Evolutionary conservation across 148 eudicot genomes (phyloP).

Genomic region (Cornus kousa): DNA sequence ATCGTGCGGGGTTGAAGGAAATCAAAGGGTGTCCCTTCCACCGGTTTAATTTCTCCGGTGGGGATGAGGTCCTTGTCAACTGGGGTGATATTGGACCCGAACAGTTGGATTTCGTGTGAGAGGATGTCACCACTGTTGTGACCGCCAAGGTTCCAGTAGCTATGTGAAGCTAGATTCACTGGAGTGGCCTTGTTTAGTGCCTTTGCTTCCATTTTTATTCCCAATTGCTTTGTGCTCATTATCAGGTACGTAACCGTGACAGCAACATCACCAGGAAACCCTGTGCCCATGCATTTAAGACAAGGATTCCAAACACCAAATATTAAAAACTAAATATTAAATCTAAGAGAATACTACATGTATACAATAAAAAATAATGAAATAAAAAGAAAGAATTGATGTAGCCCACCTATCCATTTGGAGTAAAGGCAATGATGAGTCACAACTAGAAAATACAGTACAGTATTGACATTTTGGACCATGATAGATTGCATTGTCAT

Average conservation of each 20-base stretch:
- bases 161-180: conserved; percentile 70
- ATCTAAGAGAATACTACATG: no score
- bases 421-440: no score
- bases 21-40: conserved; percentile 58
- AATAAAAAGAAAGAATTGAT: no score
- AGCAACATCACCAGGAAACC: conserved; percentile 58
- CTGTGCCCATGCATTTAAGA: conserved; percentile 15
- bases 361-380: no score
- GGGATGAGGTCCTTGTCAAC: conserved; percentile 52
- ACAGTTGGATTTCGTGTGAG: conserved; percentile 45
- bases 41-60: conserved; percentile 40
- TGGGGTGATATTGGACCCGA: conserved; percentile 58
- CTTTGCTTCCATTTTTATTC: conserved; percentile 51
- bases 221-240: conserved; percentile 33
- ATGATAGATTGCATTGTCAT: neutral
- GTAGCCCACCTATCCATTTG: no score
- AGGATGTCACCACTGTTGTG: conserved; percentile 61
- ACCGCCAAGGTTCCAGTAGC: conserved; percentile 79
- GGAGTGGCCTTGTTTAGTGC: conserved; percentile 62
- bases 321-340: no score
- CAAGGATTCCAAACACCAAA: no score
- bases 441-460: neutral
- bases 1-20: conserved; percentile 40
- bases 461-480: neutral
- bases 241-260: conserved; percentile 61